Base-by-base conservation (phyloP, 495 filamentous ascomycete genomes). In the Ascobolus immersus region DNA sequence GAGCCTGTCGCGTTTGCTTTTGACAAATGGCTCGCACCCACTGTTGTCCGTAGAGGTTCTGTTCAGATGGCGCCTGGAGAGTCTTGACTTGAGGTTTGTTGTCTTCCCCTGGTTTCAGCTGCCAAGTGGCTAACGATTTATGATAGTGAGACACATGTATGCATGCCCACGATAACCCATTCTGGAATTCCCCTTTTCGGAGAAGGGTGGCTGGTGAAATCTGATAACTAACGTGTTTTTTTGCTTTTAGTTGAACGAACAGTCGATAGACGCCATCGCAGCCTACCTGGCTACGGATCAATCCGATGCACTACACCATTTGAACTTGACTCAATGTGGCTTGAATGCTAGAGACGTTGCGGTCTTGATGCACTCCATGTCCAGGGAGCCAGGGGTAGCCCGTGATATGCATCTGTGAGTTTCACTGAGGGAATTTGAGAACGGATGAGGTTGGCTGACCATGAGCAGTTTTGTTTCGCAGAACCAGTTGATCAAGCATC, bases 281-380 rank as follows among this genome's bases (percentile, higher is more conserved):
- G 60, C 60, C 5, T 76, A 72, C 47, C 47, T 78, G 10, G 61
- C 64, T 12, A 65, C 65, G 36, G 53, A 65, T 10, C 60, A 65
- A 34, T 84, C 77, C 4, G 53, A 60, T 11, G 60, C 57, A 9
- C 58, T 96, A 21, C 67, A 67, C 29, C 60, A 69, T 37, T 53
- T 96, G 5, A 55, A 59, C 5, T 62, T 96, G 21, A 72, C 79
- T 36, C 71, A 86, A 46, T 89, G 79, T 47, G 69, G 70, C 21
- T 55, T 96, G 30, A 77, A 64, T 5, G 80, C 82, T 9, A 62
- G 59, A 28, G 69, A 80, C 48, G 70, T 80, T 2, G 80, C 78
- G 5, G 62, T 69, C 32, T 59, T 96, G 21, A 65, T 93, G 46
- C 63, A 69, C 42, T 71, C 77, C 5, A 74, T 93, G 65, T 54